phyloP scores from a whole-genome alignment of 345 rosid species.

The Eucalyptus polybractea region DNA sequence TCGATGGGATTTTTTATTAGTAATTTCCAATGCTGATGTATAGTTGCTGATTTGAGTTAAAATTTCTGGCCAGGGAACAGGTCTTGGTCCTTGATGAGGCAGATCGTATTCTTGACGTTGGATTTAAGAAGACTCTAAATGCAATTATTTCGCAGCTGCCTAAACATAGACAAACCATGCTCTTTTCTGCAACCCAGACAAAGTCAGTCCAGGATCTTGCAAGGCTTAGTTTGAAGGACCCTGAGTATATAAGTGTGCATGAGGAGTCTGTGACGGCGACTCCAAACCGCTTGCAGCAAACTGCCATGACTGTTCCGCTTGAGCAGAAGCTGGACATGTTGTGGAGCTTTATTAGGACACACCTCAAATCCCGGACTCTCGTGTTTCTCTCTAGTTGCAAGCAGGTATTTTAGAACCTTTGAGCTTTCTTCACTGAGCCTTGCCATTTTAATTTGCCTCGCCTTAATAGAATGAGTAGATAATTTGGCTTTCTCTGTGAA shows the following conservation, averaged over 20 bases:
- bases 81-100: constrained; percentile 96
- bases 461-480: neutral
- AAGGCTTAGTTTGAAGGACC: constrained; percentile 91
- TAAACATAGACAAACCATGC: constrained; percentile 70
- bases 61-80: constrained; percentile 41
- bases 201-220: constrained; percentile 94
- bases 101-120: constrained; percentile 90
- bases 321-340: constrained; percentile 84
- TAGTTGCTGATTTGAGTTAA: constrained; percentile 15
- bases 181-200: constrained; percentile 94
- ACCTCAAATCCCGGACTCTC: constrained; percentile 65
- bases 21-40: neutral
- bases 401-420: constrained; percentile 36
- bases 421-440: neutral
- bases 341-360: constrained; percentile 88
- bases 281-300: constrained; percentile 67
- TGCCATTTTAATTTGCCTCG: neutral
- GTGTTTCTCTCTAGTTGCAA: constrained; percentile 91
- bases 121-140: constrained; percentile 73
- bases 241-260: constrained; percentile 87
- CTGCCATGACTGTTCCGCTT: constrained; percentile 76
- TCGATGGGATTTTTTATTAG: constrained; percentile 1
- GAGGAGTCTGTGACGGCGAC: constrained; percentile 78
- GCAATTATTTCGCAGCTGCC: constrained; percentile 88
- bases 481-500: neutral